Conservation (phyloP, 2,329 filamentous ascomycete genomes). For the Thielaviopsis populi region DNA sequence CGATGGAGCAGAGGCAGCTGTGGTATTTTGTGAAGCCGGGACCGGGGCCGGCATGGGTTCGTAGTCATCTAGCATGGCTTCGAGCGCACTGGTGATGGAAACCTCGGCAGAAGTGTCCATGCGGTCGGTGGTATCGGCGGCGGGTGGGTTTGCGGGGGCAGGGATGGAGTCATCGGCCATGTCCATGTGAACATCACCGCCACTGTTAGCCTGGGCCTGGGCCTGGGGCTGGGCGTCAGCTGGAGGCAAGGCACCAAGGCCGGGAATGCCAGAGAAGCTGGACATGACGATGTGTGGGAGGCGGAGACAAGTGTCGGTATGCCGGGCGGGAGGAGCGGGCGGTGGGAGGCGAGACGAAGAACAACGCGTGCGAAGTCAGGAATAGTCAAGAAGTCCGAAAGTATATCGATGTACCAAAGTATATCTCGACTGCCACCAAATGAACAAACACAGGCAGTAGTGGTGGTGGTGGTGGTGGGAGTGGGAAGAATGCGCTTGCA, state of each 20-base stretch:
- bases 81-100: conserved; percentile 13
- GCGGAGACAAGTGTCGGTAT: background rate
- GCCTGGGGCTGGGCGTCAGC: background rate
- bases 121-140: background rate
- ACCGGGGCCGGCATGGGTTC: conserved; percentile 9
- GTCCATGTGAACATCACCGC: conserved; percentile 12
- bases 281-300: background rate
- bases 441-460: background rate
- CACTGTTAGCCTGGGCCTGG: background rate
- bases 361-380: too few species aligned
- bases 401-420: background rate
- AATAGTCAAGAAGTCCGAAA: background rate
- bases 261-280: conserved; percentile 8
- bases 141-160: background rate
- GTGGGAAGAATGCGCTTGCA: background rate
- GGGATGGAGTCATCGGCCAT: conserved; percentile 8
- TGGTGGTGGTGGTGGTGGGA: too few species aligned
- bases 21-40: conserved; percentile 1
- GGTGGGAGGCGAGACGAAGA: background rate
- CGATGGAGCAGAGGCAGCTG: background rate
- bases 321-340: background rate
- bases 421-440: too few species aligned
- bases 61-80: conserved; percentile 14
- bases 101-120: conserved; percentile 4
- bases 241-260: conserved; percentile 9